These are phyloP conservation scores for Knufia petricola DNA, from an alignment of 2,329 filamentous ascomycete species.

Conservation along the genomic window DNA sequence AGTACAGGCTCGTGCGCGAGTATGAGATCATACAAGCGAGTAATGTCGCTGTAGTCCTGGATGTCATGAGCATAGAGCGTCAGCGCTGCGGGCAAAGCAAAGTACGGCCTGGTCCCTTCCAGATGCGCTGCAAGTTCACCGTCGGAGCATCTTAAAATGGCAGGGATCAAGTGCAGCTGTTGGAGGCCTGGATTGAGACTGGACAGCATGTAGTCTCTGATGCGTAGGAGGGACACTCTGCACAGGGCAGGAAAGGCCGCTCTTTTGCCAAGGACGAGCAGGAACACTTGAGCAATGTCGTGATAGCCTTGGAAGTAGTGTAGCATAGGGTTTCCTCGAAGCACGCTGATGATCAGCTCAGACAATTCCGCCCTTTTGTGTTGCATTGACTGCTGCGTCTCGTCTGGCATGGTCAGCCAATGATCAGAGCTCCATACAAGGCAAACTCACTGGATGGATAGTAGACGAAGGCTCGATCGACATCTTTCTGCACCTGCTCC, in stretches of 20 bases:
- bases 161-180: slow-evolving; percentile 79
- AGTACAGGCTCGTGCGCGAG: slow-evolving; percentile 81
- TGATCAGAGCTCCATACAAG: slow-evolving; percentile 11
- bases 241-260: slow-evolving; percentile 56
- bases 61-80: slow-evolving; percentile 97
- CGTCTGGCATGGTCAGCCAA: slow-evolving; percentile 40
- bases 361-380: slow-evolving; percentile 67
- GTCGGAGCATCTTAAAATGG: slow-evolving; percentile 66
- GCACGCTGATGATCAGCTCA: slow-evolving; percentile 66
- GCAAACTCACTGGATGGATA: slow-evolving; percentile 65
- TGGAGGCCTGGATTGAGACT: slow-evolving; percentile 68
- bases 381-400: slow-evolving; percentile 59
- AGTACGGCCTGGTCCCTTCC: slow-evolving; percentile 73
- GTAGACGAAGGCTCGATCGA: slow-evolving; percentile 93
- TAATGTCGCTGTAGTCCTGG: slow-evolving; percentile 76
- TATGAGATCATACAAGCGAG: slow-evolving; percentile 84
- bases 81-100: slow-evolving; percentile 82
- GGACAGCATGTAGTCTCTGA: slow-evolving; percentile 96
- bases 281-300: slow-evolving; percentile 91
- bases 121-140: slow-evolving; percentile 63
- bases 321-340: slow-evolving; percentile 71
- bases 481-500: slow-evolving; percentile 82
- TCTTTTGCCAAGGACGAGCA: slow-evolving; percentile 65
- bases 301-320: slow-evolving; percentile 98
- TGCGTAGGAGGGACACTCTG: slow-evolving; percentile 78